phyloP scores from a whole-genome alignment of 306 rosid species.

The Hippophae rhamnoides region DNA sequence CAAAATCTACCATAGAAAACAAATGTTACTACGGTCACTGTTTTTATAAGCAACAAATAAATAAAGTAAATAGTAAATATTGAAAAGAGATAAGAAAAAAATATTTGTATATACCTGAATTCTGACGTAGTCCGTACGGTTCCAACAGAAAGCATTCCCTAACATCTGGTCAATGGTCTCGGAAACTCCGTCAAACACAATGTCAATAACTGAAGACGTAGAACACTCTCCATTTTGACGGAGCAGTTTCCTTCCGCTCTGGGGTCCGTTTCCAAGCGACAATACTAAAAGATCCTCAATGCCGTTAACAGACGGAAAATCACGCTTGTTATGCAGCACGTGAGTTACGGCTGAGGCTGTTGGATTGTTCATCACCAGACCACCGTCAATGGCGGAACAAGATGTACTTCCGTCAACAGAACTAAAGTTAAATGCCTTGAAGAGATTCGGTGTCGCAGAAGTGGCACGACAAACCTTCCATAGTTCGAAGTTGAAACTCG shows the following conservation, averaged over 20 bases:
- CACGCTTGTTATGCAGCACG: conserved; percentile 88
- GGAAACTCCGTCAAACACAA: conserved; percentile 83
- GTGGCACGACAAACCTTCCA: conserved; percentile 97
- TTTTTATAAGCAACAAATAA: no score
- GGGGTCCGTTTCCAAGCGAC: conserved; percentile 72
- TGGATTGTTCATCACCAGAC: conserved; percentile 93
- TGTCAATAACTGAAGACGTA: conserved; percentile 60
- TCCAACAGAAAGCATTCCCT: conserved; percentile 92
- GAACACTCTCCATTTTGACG: conserved; percentile 42
- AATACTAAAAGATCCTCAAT: conserved; percentile 77
- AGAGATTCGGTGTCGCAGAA: conserved; percentile 65
- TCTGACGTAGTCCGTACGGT: conserved; percentile 75
- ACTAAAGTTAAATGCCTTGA: conserved; percentile 60
- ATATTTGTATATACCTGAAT: conserved; percentile 49
- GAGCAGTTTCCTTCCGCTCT: conserved; percentile 17
- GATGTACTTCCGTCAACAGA: conserved; percentile 73
- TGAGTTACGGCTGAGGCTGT: conserved; percentile 91
- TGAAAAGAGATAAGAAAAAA: not conserved
- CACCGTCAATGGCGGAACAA: conserved; percentile 84
- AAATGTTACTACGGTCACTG: no score
- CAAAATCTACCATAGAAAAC: not conserved
- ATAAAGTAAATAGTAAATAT: not conserved
- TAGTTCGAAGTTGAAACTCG: conserved; percentile 84
- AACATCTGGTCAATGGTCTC: conserved; percentile 93
- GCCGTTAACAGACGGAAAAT: conserved; percentile 69